Base-by-base conservation (phyloP, 768 basidiomycete species). In the Antrodiella citrinella region DNA sequence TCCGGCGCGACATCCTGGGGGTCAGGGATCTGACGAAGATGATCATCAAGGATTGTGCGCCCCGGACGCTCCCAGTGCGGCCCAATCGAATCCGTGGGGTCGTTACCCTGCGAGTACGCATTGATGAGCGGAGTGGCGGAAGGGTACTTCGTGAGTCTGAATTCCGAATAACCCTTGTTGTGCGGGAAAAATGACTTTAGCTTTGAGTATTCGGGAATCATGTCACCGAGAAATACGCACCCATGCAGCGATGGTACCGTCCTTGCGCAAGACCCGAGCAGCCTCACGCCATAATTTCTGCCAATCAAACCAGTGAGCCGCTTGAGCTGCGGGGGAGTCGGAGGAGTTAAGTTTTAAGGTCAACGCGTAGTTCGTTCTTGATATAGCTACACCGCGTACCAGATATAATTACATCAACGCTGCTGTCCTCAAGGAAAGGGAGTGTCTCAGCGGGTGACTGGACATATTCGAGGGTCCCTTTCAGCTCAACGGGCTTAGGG, bases 291-390 rank as follows among this genome's bases (percentile, higher is more conserved):
- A 91, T 4, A 84, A 71, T 56, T 75, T 78, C 4, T 66, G 62
- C 76, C 82, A 86, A 57, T 90, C 74, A 59, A 91, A 91, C 87
- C 88, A 90, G 60, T 91, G 89, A 2, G 78, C 78, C 0, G 88
- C 80, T 66, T 88, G 88, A 1, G 84, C 88, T 87, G 42, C 39
- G 22, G 35, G 26, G 24, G 18, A 49, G 15, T n/a, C n/a, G n/a
- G n/a, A 30, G 15, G 25, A 39, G 26, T 35, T n/a, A 24, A 40
- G 26, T 24, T 44, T 4, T 20, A 18, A 2, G 25, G 25, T 52
- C 3, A 45, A 11, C 25, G 23, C 12, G 35, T 20, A 20, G 19
- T 24, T 22, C 30, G 30, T 35, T 35, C 30, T 15, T 15, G 30
- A 35, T 35, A 7, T 7, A 7, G 15, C 10, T 24, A n/a, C 21